Evolutionary conservation across 2,329 filamentous ascomycete species (phyloP).

Genomic region (Fusarium equiseti): DNA sequence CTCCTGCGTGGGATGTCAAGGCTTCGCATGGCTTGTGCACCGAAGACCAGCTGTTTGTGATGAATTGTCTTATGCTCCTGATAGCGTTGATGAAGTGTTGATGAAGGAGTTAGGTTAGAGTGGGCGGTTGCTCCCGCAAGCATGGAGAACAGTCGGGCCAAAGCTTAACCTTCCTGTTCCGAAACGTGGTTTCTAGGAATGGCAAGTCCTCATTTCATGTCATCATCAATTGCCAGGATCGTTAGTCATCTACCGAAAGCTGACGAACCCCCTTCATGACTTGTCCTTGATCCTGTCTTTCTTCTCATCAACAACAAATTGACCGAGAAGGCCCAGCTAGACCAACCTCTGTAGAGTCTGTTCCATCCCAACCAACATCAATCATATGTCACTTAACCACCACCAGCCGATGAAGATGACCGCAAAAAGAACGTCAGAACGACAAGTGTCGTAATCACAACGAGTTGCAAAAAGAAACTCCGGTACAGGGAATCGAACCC

Average conservation of each 20-base stretch:
- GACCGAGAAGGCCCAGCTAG: no score
- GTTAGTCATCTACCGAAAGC: neutral
- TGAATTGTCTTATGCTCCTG: neutral
- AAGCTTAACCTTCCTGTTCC: neutral
- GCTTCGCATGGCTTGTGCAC: no score
- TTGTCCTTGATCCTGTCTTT: neutral
- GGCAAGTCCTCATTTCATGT: neutral
- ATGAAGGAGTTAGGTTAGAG: neutral
- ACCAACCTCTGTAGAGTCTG: no score
- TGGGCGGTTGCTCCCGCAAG: neutral
- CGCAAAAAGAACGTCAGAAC: neutral
- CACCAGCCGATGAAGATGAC: neutral
- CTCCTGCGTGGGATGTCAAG: no score
- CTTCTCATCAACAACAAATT: neutral
- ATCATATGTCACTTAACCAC: no score
- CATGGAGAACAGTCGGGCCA: neutral
- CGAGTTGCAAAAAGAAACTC: slow-evolving; percentile 12
- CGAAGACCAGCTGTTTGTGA: no score
- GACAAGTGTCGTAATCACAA: neutral
- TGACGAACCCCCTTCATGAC: neutral
- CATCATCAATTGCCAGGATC: neutral
- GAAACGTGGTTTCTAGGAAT: neutral
- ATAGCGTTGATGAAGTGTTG: neutral
- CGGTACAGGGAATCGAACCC: slow-evolving; percentile 47
- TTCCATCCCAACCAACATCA: no score